Evolutionary conservation across 2,329 filamentous ascomycete genomes (phyloP).

Genomic region (Pseudomassariella vexata): DNA sequence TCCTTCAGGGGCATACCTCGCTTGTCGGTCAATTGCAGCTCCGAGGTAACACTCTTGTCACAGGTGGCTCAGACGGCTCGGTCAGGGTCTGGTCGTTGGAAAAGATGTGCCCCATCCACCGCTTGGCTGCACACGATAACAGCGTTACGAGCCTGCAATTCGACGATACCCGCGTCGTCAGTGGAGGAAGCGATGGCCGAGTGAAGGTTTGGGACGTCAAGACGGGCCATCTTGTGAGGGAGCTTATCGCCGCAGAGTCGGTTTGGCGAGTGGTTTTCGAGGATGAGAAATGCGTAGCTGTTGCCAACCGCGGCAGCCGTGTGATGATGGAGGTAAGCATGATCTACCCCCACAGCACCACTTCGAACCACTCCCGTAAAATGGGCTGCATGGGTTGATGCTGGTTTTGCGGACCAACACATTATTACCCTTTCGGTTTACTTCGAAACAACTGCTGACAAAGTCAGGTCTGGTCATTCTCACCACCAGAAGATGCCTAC

Average conservation of each 20-base stretch:
- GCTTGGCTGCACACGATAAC: constrained; percentile 94
- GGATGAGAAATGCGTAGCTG: constrained; percentile 94
- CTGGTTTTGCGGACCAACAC: too few species aligned
- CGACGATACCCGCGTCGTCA: constrained; percentile 91
- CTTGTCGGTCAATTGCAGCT: constrained; percentile 95
- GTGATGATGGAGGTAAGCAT: constrained; percentile 92
- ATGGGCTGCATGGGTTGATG: too few species aligned
- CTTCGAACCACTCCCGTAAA: too few species aligned
- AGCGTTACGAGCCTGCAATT: constrained; percentile 97
- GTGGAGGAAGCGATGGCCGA: constrained; percentile 91
- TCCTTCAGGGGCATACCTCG: constrained; percentile 94
- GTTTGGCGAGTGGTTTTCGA: constrained; percentile 98
- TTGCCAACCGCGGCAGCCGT: constrained; percentile 76
- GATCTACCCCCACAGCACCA: not conserved
- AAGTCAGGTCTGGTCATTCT: constrained; percentile 84
- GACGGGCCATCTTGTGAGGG: constrained; percentile 82
- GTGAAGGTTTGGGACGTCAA: constrained; percentile 98
- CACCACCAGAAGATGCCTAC: constrained; percentile 68
- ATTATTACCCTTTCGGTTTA: too few species aligned
- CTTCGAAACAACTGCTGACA: constrained; percentile 22
- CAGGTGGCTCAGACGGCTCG: constrained; percentile 91
- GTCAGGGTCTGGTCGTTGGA: constrained; percentile 94
- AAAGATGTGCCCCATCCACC: constrained; percentile 86
- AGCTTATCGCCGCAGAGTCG: constrained; percentile 86
- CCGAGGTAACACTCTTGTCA: constrained; percentile 89